These are phyloP conservation scores for Xylaria arbuscula DNA, from an alignment of 2,329 filamentous ascomycete genomes.

Conservation along the genomic window DNA sequence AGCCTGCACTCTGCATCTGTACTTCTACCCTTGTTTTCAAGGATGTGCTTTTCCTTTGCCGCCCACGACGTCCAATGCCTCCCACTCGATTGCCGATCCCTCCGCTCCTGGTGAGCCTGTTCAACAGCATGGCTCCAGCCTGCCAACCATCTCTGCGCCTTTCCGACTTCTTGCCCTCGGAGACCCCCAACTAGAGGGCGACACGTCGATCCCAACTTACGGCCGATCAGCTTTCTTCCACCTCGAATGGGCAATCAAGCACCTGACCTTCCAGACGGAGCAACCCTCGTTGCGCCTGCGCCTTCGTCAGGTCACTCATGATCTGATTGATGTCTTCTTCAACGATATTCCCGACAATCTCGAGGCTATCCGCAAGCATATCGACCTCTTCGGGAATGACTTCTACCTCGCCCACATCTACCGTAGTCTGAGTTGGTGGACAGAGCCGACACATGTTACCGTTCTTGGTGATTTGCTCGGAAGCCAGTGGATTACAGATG, in stretches of 20 bases:
- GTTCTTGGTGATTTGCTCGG: slow-evolving; percentile 93
- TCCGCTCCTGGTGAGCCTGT: slow-evolving; percentile 54
- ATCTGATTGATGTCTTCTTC: slow-evolving; percentile 69
- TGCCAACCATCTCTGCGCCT: slow-evolving; percentile 64
- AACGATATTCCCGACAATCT: slow-evolving; percentile 77
- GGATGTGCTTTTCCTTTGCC: slow-evolving; percentile 81
- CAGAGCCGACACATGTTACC: slow-evolving; percentile 83
- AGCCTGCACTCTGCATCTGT: slow-evolving; percentile 79
- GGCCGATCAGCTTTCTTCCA: slow-evolving; percentile 66
- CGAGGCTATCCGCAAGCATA: slow-evolving; percentile 76
- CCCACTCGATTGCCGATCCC: slow-evolving; percentile 30
- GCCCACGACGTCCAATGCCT: slow-evolving; percentile 36
- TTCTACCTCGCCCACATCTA: slow-evolving; percentile 95
- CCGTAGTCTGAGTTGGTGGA: slow-evolving; percentile 84
- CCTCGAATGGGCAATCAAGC: slow-evolving; percentile 58
- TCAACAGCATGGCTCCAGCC: slow-evolving; percentile 48
- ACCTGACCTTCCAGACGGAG: slow-evolving; percentile 59
- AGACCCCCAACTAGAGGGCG: slow-evolving; percentile 93
- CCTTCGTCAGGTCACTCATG: slow-evolving; percentile 65
- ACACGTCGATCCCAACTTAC: slow-evolving; percentile 79
- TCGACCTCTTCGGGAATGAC: slow-evolving; percentile 95
- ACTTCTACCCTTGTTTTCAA: slow-evolving; percentile 85
- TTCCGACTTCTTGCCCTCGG: slow-evolving; percentile 90
- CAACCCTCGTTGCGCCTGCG: slow-evolving; percentile 63
- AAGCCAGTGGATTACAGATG: slow-evolving; percentile 92